phyloP scores from a whole-genome alignment of 345 rosid genomes.

The Mangifera indica region DNA sequence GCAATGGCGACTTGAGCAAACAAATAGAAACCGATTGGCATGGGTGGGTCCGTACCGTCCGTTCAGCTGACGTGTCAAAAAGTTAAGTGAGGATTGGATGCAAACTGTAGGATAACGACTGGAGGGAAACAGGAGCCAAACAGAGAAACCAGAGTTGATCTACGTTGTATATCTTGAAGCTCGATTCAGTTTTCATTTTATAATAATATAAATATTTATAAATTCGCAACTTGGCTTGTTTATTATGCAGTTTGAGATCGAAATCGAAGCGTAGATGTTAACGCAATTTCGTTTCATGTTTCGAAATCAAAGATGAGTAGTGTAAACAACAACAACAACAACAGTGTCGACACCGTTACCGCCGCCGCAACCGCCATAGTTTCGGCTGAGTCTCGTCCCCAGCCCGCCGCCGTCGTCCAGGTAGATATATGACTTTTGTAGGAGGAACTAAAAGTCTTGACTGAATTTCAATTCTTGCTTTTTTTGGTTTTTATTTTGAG shows the following conservation, averaged over 20 bases:
- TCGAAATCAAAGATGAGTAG: slow-evolving; percentile 44
- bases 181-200: neutral
- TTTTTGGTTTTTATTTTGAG: neutral
- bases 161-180: neutral
- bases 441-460: neutral
- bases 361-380: slow-evolving; percentile 94
- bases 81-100: slow-evolving; percentile 41
- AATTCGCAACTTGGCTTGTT: too few species aligned
- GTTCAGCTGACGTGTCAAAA: slow-evolving; percentile 50
- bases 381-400: slow-evolving; percentile 82
- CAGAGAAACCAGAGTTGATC: neutral
- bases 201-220: too few species aligned
- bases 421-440: slow-evolving; percentile 24
- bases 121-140: slow-evolving; percentile 37
- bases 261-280: slow-evolving; percentile 24
- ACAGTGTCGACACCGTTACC: slow-evolving; percentile 73
- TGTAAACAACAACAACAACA: slow-evolving; percentile 52
- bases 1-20: neutral
- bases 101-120: slow-evolving; percentile 60
- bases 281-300: slow-evolving; percentile 13
- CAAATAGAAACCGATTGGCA: neutral
- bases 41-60: slow-evolving; percentile 39
- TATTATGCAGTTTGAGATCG: slow-evolving; percentile 27
- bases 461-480: neutral
- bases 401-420: slow-evolving; percentile 53